These are phyloP conservation scores for Pharus latifolius DNA, from an alignment of 176 grass and related monocot genomes.

Conservation along the genomic window DNA sequence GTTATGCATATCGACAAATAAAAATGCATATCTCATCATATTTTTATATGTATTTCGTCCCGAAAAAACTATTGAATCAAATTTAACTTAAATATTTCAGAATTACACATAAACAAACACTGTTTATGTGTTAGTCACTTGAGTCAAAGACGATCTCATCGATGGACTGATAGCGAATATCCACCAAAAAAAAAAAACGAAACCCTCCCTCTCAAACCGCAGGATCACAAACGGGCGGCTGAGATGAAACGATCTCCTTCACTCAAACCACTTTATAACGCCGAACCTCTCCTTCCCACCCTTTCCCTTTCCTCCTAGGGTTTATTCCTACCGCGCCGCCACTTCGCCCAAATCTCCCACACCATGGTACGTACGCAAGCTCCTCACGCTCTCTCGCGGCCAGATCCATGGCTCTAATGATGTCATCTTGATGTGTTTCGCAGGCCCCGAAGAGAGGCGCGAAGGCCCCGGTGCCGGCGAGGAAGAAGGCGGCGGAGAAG, in stretches of 20 bases:
- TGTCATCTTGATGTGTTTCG: not conserved
- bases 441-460: slow-evolving; percentile 29
- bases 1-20: too few relatives aligned
- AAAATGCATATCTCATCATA: too few relatives aligned
- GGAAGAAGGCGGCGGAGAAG: slow-evolving; percentile 35
- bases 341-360: not conserved
- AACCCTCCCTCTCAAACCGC: too few relatives aligned
- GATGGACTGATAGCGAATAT: too few relatives aligned
- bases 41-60: too few relatives aligned
- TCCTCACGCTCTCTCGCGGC: not conserved
- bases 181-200: too few relatives aligned
- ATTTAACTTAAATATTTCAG: too few relatives aligned
- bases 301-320: not conserved
- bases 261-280: not conserved
- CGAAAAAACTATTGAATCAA: too few relatives aligned
- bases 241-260: not conserved
- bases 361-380: not conserved
- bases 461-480: slow-evolving; percentile 2
- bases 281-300: not conserved
- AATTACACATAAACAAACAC: too few relatives aligned
- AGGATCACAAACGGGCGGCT: not conserved
- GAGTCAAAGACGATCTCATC: too few relatives aligned
- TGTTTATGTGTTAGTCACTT: too few relatives aligned
- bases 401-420: not conserved
- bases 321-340: not conserved